phyloP scores from a whole-genome alignment of 2,329 filamentous ascomycete genomes.

The Phaeomoniella chlamydospora region DNA sequence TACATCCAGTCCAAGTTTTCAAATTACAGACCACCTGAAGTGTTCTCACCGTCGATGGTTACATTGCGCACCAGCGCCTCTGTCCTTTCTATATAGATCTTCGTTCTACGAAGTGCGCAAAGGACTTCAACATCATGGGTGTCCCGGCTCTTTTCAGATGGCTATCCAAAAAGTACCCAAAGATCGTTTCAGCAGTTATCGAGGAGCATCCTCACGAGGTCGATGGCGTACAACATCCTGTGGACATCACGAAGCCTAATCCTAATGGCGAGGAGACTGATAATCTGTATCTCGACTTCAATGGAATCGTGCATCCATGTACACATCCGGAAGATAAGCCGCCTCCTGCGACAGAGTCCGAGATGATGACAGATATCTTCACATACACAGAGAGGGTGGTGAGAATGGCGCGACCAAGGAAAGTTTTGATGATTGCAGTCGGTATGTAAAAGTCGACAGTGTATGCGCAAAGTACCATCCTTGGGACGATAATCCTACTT shows the following conservation, averaged over 20 bases:
- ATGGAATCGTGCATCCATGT: constrained; percentile 97
- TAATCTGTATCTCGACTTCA: constrained; percentile 98
- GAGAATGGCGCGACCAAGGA: constrained; percentile 94
- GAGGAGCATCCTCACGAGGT: constrained; percentile 73
- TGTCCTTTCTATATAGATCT: too few species aligned
- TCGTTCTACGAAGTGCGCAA: too few species aligned
- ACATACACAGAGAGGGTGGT: constrained; percentile 97
- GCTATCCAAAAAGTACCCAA: constrained; percentile 93
- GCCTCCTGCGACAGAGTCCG: constrained; percentile 82
- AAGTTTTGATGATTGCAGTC: constrained; percentile 93
- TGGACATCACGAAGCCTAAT: constrained; percentile 73
- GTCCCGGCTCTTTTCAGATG: constrained; percentile 91
- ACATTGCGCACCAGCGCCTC: too few species aligned
- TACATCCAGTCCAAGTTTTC: too few species aligned
- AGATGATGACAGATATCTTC: constrained; percentile 99
- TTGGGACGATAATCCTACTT: not conserved
- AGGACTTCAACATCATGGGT: constrained; percentile 52
- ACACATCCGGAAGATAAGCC: constrained; percentile 92
- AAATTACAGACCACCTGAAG: too few species aligned
- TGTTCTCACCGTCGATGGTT: too few species aligned
- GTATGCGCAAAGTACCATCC: not conserved
- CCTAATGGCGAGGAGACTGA: constrained; percentile 97
- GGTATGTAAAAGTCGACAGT: constrained; percentile 39
- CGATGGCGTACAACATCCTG: constrained; percentile 70
- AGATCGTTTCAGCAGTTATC: constrained; percentile 83